A percentile compares a stretch with the other conserved stretches of the same genome.
These are phyloP conservation scores for Biscogniauxia sp. DNA, from an alignment of 2,329 filamentous ascomycete species.

Conservation along the genomic window DNA sequence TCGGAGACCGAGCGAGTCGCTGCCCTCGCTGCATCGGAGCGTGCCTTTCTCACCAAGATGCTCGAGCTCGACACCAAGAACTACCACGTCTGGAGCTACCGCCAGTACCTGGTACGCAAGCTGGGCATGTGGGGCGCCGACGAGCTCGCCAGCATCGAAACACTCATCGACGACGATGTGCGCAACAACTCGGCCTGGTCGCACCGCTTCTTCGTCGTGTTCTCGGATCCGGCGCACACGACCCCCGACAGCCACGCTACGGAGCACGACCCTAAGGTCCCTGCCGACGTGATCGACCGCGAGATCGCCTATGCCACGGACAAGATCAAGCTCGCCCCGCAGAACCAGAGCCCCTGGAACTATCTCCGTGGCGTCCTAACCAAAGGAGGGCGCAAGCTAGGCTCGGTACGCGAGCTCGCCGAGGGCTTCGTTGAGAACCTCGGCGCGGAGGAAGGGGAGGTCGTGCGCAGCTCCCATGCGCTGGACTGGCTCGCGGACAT, in stretches of 20 bases:
- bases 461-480: conserved; percentile 61
- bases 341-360: conserved; percentile 94
- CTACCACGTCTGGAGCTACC: conserved; percentile 97
- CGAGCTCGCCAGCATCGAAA: conserved; percentile 70
- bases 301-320: conserved; percentile 74
- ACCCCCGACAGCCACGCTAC: conserved; percentile 49
- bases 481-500: conserved; percentile 72
- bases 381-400: conserved; percentile 57
- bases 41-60: conserved; percentile 74
- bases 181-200: conserved; percentile 98
- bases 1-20: conserved; percentile 54
- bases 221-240: conserved; percentile 56
- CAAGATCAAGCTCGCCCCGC: conserved; percentile 75
- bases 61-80: conserved; percentile 89
- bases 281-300: conserved; percentile 63
- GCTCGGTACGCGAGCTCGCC: conserved; percentile 46
- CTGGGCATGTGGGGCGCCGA: conserved; percentile 55
- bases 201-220: conserved; percentile 92
- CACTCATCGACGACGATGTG: conserved; percentile 74
- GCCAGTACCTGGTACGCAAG: conserved; percentile 67
- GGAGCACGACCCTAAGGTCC: conserved; percentile 54
- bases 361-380: conserved; percentile 77
- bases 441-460: conserved; percentile 43
- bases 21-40: conserved; percentile 63
- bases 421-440: conserved; percentile 49